Conservation (phyloP, 306 rosid genomes). For the Sphenostylis stenocarpa region DNA sequence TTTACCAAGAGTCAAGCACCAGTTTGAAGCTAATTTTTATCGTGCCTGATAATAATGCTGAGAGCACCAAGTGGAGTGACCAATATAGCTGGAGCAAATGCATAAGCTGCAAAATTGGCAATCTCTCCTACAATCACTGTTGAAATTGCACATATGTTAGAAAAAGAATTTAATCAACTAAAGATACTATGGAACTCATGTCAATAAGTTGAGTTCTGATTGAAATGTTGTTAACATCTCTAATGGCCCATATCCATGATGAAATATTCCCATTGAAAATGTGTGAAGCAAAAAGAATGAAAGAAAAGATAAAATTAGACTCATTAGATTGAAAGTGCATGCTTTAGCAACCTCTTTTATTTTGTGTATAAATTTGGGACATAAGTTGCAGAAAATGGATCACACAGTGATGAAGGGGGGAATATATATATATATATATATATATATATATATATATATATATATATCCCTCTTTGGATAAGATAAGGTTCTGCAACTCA, state of each 20-base stretch:
- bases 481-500: conserved; percentile 19
- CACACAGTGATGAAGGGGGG: not conserved
- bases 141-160: conserved; percentile 43
- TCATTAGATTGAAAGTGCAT: not conserved
- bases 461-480: conserved; percentile 21
- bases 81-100: conserved; percentile 97
- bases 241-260: not conserved
- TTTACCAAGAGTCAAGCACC: conserved; percentile 26
- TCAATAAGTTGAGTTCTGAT: not conserved
- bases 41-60: conserved; percentile 98
- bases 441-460: too few relatives aligned
- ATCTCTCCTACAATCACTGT: conserved; percentile 99
- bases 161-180: conserved; percentile 1
- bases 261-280: conserved; percentile 16
- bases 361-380: not conserved
- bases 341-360: not conserved
- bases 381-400: not conserved
- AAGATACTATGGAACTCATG: conserved; percentile 22
- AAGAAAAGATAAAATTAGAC: not conserved
- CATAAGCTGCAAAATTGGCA: conserved; percentile 99
- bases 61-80: conserved; percentile 99
- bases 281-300: not conserved
- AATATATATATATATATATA: conserved; percentile 13
- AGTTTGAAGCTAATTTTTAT: conserved; percentile 18
- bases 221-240: conserved; percentile 17